Conservation (phyloP, 2,329 filamentous ascomycete species). For the Metarhizium sp. region DNA sequence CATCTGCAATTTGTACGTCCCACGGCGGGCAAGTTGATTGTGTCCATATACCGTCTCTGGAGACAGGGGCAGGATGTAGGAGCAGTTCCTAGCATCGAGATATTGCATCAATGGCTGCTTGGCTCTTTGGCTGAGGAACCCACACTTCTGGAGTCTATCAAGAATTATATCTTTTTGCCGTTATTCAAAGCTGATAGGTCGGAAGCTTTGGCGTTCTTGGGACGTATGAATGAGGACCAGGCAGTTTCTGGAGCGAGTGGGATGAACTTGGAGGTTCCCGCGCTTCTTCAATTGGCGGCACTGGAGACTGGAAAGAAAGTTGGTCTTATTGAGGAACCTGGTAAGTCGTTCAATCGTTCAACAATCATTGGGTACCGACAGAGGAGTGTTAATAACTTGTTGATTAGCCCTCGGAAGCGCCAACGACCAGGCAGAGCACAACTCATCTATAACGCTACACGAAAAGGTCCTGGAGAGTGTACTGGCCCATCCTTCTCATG, state of each 20-base stretch:
- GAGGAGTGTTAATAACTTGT: not conserved
- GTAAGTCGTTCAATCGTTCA: constrained; percentile 22
- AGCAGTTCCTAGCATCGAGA: constrained; percentile 23
- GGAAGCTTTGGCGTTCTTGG: constrained; percentile 48
- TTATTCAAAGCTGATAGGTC: constrained; percentile 50
- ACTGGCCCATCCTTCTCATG: constrained; percentile 45
- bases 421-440: constrained; percentile 4
- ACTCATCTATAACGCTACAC: constrained; percentile 24
- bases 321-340: constrained; percentile 59
- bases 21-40: constrained; percentile 50
- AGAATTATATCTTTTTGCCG: constrained; percentile 54
- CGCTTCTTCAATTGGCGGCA: constrained; percentile 55
- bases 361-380: not conserved
- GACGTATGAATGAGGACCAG: constrained; percentile 42
- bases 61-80: constrained; percentile 20
- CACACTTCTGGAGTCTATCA: constrained; percentile 50
- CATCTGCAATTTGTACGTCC: constrained; percentile 47
- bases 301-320: constrained; percentile 62
- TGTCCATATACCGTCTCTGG: constrained; percentile 44
- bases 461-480: constrained; percentile 41
- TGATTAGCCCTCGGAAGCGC: constrained; percentile 17
- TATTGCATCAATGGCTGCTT: constrained; percentile 50
- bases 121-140: constrained; percentile 37
- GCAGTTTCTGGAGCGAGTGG: constrained; percentile 34
- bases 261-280: constrained; percentile 39